Percentiles rank a stretch among this genome's conserved stretches.
Evolutionary conservation across 2,329 filamentous ascomycete species (phyloP).

Genomic region (Colletotrichum scovillei): DNA sequence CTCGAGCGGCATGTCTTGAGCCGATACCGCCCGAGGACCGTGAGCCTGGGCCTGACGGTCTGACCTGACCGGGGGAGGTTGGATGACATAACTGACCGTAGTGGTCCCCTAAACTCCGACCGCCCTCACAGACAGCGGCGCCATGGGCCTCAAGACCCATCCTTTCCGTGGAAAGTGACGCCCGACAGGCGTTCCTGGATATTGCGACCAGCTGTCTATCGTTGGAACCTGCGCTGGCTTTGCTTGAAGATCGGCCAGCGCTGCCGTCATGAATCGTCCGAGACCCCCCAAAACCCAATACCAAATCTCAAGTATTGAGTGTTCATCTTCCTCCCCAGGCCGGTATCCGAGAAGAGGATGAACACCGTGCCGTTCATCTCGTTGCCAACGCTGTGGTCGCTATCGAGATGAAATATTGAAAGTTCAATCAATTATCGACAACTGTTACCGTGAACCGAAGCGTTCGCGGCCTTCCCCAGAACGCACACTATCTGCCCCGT

Average conservation of each 20-base stretch:
- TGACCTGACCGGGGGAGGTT: background rate
- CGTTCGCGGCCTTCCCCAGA: constrained; percentile 26
- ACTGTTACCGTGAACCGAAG: background rate
- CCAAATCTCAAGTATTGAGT: background rate
- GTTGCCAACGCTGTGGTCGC: background rate
- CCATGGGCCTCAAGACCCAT: background rate
- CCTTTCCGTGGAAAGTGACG: background rate
- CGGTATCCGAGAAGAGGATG: background rate
- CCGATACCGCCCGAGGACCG: background rate
- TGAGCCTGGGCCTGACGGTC: background rate
- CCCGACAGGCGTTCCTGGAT: constrained; percentile 1
- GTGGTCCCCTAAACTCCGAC: constrained; percentile 3
- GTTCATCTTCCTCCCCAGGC: background rate
- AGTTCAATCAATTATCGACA: background rate
- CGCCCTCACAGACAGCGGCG: constrained; percentile 8
- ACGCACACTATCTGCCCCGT: constrained; percentile 15
- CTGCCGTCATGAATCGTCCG: background rate
- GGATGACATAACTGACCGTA: background rate
- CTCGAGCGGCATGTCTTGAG: constrained; percentile 5
- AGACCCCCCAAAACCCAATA: background rate
- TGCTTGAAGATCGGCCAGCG: background rate
- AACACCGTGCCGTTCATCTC: constrained; percentile 3
- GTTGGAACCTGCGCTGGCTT: background rate
- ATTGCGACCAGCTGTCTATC: background rate
- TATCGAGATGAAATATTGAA: constrained; percentile 28